Conservation (phyloP, 1,139 yeast species). For the Taphrina populina region DNA sequence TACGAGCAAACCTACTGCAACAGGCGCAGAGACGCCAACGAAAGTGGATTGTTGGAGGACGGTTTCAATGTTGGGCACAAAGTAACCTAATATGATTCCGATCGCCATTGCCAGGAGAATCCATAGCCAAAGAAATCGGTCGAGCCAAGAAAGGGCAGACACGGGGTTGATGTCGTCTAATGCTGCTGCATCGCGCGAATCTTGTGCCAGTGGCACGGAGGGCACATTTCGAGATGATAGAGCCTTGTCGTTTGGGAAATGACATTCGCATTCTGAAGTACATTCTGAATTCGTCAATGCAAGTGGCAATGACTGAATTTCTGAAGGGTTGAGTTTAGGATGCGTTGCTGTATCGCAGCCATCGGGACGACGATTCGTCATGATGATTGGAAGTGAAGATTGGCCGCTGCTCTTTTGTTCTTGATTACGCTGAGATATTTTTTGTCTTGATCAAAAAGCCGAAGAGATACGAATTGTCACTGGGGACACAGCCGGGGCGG, state of each 20-base stretch:
- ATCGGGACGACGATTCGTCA: too few species aligned
- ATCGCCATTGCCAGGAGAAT: slow-evolving; percentile 43
- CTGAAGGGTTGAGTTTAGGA: not conserved
- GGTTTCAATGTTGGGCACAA: slow-evolving; percentile 41
- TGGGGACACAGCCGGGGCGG: too few species aligned
- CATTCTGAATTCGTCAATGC: not conserved
- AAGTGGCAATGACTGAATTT: not conserved
- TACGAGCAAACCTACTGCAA: slow-evolving; percentile 55
- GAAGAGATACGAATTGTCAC: too few species aligned
- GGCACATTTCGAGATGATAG: too few species aligned
- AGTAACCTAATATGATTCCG: slow-evolving; percentile 45
- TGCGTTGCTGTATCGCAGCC: slow-evolving; percentile 17
- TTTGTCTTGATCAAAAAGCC: too few species aligned
- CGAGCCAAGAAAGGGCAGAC: slow-evolving; percentile 40
- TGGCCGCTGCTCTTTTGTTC: too few species aligned
- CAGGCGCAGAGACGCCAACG: slow-evolving; percentile 48
- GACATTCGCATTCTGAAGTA: slow-evolving; percentile 14
- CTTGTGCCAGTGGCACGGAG: not conserved
- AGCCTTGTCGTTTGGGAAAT: not conserved
- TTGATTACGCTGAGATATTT: too few species aligned
- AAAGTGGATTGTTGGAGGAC: slow-evolving; percentile 41
- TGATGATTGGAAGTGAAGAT: too few species aligned
- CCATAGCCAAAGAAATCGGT: slow-evolving; percentile 43
- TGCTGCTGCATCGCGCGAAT: slow-evolving; percentile 4
- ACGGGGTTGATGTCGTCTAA: slow-evolving; percentile 27